Percentiles rank a stretch among this genome's conserved stretches.
Conservation (phyloP, 2,329 filamentous ascomycete species). For the Pseudogymnoascus sp. region DNA sequence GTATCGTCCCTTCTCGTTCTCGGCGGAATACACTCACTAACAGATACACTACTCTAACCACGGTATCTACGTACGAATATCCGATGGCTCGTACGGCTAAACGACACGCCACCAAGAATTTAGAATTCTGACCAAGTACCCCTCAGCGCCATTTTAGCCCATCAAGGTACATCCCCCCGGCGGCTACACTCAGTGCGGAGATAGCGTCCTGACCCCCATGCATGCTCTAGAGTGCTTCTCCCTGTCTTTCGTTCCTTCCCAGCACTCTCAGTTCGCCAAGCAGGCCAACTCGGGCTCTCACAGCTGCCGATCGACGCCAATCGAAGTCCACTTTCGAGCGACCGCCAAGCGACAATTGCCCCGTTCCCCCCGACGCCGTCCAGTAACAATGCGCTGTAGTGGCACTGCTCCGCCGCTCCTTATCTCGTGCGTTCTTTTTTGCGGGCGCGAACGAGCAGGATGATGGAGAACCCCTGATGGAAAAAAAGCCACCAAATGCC, state of each 20-base stretch:
- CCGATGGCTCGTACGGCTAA: not conserved
- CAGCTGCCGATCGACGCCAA: not conserved
- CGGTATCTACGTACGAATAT: not conserved
- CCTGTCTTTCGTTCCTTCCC: not conserved
- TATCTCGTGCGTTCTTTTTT: not conserved
- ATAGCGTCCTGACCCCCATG: not conserved
- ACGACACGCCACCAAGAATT: not conserved
- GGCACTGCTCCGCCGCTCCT: not conserved
- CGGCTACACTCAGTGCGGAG: not conserved
- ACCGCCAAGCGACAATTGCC: not conserved
- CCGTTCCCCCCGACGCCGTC: not conserved
- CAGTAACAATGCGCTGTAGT: not conserved
- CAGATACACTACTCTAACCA: not conserved
- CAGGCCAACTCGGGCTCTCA: not conserved
- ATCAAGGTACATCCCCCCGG: not conserved
- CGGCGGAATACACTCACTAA: not conserved
- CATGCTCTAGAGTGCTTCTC: not conserved
- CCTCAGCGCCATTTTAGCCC: not conserved
- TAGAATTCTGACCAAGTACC: constrained; percentile 4
- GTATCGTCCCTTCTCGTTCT: not conserved
- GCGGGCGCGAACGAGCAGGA: not conserved
- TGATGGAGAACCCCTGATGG: not conserved
- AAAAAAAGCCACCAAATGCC: not conserved
- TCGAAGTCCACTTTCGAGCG: not conserved
- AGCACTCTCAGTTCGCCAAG: not conserved